These are phyloP conservation scores for Murraya koenigii DNA, from an alignment of 345 rosid species.

Conservation along the genomic window DNA sequence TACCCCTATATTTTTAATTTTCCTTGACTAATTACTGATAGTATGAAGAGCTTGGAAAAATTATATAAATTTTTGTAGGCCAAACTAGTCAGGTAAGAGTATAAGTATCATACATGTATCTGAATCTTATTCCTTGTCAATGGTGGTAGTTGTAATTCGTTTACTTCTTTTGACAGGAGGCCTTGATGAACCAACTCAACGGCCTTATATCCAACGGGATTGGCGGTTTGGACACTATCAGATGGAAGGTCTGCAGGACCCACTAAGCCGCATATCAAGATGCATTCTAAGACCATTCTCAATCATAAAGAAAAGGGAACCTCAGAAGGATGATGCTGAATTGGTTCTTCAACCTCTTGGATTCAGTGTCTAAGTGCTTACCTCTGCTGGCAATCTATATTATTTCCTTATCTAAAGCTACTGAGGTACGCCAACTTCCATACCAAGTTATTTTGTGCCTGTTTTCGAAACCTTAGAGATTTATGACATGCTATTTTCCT, in stretches of 20 bases:
- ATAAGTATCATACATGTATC: background rate
- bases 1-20: no score
- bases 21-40: no score
- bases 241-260: constrained; percentile 96
- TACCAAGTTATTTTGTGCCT: background rate
- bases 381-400: background rate
- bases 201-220: constrained; percentile 57
- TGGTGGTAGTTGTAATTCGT: background rate
- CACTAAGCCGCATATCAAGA: constrained; percentile 61
- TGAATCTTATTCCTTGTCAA: background rate
- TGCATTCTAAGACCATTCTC: constrained; percentile 45
- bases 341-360: constrained; percentile 45
- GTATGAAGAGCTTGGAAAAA: background rate
- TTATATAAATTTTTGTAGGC: background rate
- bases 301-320: constrained; percentile 39
- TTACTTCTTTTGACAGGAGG: constrained; percentile 55
- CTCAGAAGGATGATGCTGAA: constrained; percentile 36
- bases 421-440: background rate
- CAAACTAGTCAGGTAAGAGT: background rate
- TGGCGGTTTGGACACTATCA: constrained; percentile 97
- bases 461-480: background rate
- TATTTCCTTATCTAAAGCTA: background rate
- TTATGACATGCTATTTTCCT: no score
- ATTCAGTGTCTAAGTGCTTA: constrained; percentile 25
- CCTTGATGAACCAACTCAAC: constrained; percentile 65